A percentile compares a stretch with the other conserved stretches of the same genome.
Evolutionary conservation across 2,329 filamentous ascomycete genomes (phyloP).

Genomic region (Colletotrichum chlorophyti): DNA sequence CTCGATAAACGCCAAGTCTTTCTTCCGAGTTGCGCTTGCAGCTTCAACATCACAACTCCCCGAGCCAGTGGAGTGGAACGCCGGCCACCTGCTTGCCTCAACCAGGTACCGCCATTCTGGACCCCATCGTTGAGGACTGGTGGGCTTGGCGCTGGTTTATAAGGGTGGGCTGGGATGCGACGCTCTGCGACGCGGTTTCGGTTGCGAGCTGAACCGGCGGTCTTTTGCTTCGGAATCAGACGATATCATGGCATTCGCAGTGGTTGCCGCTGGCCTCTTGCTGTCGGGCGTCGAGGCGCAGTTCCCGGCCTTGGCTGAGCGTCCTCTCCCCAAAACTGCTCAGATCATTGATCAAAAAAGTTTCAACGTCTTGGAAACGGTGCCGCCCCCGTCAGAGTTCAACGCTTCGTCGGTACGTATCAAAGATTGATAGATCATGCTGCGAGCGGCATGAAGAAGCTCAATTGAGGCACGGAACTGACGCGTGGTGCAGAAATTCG

Average conservation of each 20-base stretch:
- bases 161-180: neutral
- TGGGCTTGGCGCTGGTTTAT: constrained; percentile 8
- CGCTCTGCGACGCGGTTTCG: neutral
- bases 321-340: constrained; percentile 32
- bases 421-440: neutral
- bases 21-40: too few relatives aligned
- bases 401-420: constrained; percentile 46
- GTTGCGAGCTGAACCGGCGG: neutral
- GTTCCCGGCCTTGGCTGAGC: neutral
- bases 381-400: constrained; percentile 42
- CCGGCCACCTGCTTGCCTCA: too few relatives aligned
- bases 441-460: too few relatives aligned
- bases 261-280: constrained; percentile 9
- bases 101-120: neutral
- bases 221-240: neutral
- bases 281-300: constrained; percentile 25
- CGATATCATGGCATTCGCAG: constrained; percentile 2
- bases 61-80: too few relatives aligned
- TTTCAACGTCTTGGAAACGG: constrained; percentile 49
- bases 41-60: too few relatives aligned
- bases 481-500: constrained; percentile 47
- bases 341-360: constrained; percentile 51
- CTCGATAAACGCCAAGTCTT: too few relatives aligned
- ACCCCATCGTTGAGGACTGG: neutral
- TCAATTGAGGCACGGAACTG: too few relatives aligned